Evolutionary conservation across 2,329 filamentous ascomycete species (phyloP), one percentile per base, ranked within the genome.

Genomic region (Penicillium decumbens): DNA sequence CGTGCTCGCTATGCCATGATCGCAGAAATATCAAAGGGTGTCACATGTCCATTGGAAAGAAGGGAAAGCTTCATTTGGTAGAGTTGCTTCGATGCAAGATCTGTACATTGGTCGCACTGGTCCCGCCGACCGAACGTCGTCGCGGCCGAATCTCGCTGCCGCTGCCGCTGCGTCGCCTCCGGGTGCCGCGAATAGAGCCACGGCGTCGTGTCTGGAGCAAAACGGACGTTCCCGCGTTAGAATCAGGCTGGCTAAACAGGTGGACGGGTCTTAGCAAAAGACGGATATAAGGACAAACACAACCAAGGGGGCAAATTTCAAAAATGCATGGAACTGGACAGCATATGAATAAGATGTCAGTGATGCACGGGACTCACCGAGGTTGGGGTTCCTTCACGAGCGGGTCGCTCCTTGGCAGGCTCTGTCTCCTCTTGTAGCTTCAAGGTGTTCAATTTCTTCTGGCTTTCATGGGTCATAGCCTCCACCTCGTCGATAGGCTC

Each of bases 371-470:
- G 51, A 73, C 74, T 75, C 66, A 75, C 73, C 69, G 73, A 73
- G 50, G 66, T 72, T 54, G 71, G 68, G 57, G 64, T 64, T 53
- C 62, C 64, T 44, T 64, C 62, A 58, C 63, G 62, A 54, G 63
- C 60, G 57, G 66, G 75, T 60, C 81, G 78, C 59, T 88, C 85
- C 61, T 80, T 72, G 41, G 61, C 54, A 28, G 66, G 54, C 43
- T 65, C 59, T 30, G 74, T 68, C 49, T 84, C 88, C 70, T 97
- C 92, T 68, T 95, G 88, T 65, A 97, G 77, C 69, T 93, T 90
- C 61, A 97, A 78, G 45, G 89, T 91, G 72, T 96, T 89, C 59
- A 97, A 79, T 60, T 89, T 82, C 74, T 91, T 88, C 71, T 89
- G 86, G 67, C 86, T 92, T 63, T 93, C 89, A 61, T 92, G 88